phyloP scores from a whole-genome alignment of 2,329 filamentous ascomycete genomes.

The Fusarium sp. region DNA sequence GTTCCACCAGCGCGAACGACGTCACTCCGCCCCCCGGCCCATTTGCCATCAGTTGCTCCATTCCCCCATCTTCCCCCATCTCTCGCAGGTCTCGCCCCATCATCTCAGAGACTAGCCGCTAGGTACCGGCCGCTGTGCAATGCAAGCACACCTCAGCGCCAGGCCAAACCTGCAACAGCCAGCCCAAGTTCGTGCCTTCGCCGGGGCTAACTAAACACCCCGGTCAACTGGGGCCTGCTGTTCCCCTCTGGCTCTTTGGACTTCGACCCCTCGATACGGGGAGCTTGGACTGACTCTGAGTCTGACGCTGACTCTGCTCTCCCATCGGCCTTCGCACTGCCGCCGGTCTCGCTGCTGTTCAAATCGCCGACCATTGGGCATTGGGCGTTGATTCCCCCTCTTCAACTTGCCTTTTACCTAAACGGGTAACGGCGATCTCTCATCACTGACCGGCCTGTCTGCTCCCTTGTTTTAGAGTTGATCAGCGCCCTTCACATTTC shows the following conservation, averaged over 20 bases:
- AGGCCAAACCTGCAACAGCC: conserved; percentile 5
- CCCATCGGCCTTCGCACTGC: conserved; percentile 16
- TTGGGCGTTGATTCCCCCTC: conserved; percentile 35
- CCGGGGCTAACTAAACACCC: conserved; percentile 14
- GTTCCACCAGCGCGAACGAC: conserved; percentile 39
- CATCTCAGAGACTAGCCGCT: conserved; percentile 30
- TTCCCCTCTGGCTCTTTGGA: conserved; percentile 13
- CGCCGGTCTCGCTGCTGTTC: conserved; percentile 41
- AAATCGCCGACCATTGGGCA: conserved; percentile 35
- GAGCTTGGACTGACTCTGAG: conserved; percentile 20
- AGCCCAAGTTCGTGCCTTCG: conserved; percentile 11
- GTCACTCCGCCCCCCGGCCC: conserved; percentile 38
- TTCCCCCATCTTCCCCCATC: conserved; percentile 22
- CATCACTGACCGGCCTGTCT: conserved; percentile 40
- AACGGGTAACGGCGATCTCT: conserved; percentile 49
- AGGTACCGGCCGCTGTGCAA: conserved; percentile 35
- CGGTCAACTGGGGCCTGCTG: conserved; percentile 14
- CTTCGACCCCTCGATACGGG: conserved; percentile 18
- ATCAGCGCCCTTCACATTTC: conserved; percentile 44
- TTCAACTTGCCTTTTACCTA: conserved; percentile 40
- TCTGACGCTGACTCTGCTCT: conserved; percentile 8
- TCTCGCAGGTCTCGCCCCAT: conserved; percentile 32
- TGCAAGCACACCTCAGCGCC: conserved; percentile 17
- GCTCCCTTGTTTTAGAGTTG: conserved; percentile 50
- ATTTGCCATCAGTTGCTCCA: conserved; percentile 32